Evolutionary conservation across 2,329 filamentous ascomycete species (phyloP).

Genomic region (Incumbomyces delicatus): DNA sequence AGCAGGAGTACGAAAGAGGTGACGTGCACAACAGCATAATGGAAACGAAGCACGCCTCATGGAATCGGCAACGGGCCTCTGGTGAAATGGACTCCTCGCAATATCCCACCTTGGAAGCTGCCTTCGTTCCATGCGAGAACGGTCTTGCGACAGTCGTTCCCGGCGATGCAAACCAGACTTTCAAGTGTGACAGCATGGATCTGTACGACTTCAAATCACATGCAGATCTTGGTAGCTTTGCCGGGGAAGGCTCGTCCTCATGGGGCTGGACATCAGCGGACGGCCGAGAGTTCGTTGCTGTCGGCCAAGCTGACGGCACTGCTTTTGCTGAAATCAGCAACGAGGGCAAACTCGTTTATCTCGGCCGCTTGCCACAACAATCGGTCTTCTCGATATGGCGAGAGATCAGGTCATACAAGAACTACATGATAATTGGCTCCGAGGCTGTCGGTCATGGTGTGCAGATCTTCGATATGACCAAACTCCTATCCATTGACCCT

Average conservation of each 20-base stretch:
- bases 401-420: slow-evolving; percentile 31
- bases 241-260: slow-evolving; percentile 13
- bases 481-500: slow-evolving; percentile 41
- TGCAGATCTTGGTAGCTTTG: slow-evolving; percentile 12
- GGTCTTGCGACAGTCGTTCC: slow-evolving; percentile 37
- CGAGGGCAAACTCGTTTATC: slow-evolving; percentile 37
- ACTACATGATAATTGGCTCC: slow-evolving; percentile 33
- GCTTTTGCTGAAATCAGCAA: slow-evolving; percentile 41
- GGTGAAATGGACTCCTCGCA: slow-evolving; percentile 7
- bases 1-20: slow-evolving; percentile 10
- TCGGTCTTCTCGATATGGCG: slow-evolving; percentile 27
- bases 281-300: slow-evolving; percentile 42
- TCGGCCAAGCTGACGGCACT: slow-evolving; percentile 42
- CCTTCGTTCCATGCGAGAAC: slow-evolving; percentile 27
- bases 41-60: slow-evolving; percentile 9
- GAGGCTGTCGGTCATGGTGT: slow-evolving; percentile 45
- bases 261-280: slow-evolving; percentile 42
- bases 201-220: slow-evolving; percentile 18
- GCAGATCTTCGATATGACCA: slow-evolving; percentile 55
- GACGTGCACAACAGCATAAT: slow-evolving; percentile 10
- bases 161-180: slow-evolving; percentile 40
- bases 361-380: slow-evolving; percentile 39
- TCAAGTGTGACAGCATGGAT: slow-evolving; percentile 22
- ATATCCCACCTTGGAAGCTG: slow-evolving; percentile 10
- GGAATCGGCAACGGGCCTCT: slow-evolving; percentile 6